A percentile compares a stretch with the other conserved stretches of the same genome.
Conservation (phyloP, 345 rosid genomes). For the Jatropha curcas region DNA sequence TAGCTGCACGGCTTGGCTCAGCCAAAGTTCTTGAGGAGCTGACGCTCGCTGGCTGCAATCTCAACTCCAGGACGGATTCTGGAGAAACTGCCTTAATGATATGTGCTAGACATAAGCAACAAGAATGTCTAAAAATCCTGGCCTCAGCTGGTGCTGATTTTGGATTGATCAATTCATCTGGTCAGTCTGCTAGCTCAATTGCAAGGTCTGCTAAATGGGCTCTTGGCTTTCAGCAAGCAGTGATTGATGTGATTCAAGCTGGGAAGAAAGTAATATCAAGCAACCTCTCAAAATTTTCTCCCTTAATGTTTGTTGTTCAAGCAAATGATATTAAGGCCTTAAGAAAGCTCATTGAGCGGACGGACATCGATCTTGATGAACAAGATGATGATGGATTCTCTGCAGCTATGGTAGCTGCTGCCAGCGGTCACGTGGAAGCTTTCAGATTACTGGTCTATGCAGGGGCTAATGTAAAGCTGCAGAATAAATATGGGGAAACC, state of each 20-base stretch:
- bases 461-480: slow-evolving; percentile 78
- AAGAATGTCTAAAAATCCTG: slow-evolving; percentile 58
- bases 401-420: slow-evolving; percentile 80
- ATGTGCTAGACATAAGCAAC: slow-evolving; percentile 56
- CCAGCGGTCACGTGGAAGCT: slow-evolving; percentile 68
- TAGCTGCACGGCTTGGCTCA: slow-evolving; percentile 69
- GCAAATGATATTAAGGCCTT: slow-evolving; percentile 70
- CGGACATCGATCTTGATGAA: slow-evolving; percentile 55
- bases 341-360: slow-evolving; percentile 42
- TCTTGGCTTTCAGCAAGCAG: slow-evolving; percentile 59
- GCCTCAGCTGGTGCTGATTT: slow-evolving; percentile 84
- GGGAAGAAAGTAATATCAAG: slow-evolving; percentile 64
- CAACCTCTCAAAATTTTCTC: slow-evolving; percentile 54
- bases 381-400: slow-evolving; percentile 80
- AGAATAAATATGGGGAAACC: slow-evolving; percentile 63
- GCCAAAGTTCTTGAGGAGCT: slow-evolving; percentile 54
- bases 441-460: slow-evolving; percentile 76
- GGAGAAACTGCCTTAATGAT: slow-evolving; percentile 83
- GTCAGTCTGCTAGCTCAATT: slow-evolving; percentile 55
- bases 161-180: slow-evolving; percentile 52
- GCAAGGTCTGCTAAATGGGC: slow-evolving; percentile 65
- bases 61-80: slow-evolving; percentile 62
- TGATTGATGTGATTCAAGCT: slow-evolving; percentile 48
- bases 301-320: slow-evolving; percentile 60
- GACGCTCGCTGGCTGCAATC: slow-evolving; percentile 53